Evolutionary conservation across 139 green algal species (phyloP).

Genomic region (Chloropicon primus): DNA sequence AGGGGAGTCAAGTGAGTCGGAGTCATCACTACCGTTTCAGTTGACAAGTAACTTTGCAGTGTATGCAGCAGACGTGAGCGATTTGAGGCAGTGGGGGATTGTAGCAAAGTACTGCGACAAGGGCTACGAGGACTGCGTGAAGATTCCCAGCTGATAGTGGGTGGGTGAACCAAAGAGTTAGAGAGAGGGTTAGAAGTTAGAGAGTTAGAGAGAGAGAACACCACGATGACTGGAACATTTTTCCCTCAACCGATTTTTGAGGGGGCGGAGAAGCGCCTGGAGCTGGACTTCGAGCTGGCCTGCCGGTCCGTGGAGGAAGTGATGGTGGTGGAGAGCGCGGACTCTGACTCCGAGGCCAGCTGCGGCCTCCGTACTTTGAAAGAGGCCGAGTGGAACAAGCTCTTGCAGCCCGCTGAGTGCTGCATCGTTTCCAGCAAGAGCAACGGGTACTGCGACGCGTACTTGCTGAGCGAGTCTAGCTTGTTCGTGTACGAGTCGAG

Average conservation of each 20-base stretch:
- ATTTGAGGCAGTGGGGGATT: neutral
- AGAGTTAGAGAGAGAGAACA: neutral
- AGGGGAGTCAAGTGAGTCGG: neutral
- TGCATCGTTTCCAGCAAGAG: constrained; percentile 72
- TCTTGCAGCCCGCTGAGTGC: constrained; percentile 59
- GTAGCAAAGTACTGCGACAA: neutral
- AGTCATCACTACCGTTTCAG: neutral
- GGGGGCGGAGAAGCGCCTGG: neutral
- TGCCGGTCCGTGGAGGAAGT: neutral
- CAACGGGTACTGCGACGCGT: constrained; percentile 77
- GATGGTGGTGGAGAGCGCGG: neutral
- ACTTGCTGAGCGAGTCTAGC: constrained; percentile 89
- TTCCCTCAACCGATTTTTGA: neutral
- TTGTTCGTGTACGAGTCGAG: constrained; percentile 89
- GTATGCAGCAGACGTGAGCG: neutral
- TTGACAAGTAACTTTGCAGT: neutral
- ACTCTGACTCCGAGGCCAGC: neutral
- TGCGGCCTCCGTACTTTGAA: neutral
- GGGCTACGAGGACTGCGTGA: neutral
- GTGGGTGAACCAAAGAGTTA: too few relatives aligned
- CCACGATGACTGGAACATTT: too few relatives aligned
- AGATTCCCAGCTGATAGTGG: neutral
- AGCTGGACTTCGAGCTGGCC: neutral
- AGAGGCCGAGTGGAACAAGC: neutral
- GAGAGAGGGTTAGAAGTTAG: too few relatives aligned